Conservation (phyloP, 306 rosid species). For the Dryas octopetala region DNA sequence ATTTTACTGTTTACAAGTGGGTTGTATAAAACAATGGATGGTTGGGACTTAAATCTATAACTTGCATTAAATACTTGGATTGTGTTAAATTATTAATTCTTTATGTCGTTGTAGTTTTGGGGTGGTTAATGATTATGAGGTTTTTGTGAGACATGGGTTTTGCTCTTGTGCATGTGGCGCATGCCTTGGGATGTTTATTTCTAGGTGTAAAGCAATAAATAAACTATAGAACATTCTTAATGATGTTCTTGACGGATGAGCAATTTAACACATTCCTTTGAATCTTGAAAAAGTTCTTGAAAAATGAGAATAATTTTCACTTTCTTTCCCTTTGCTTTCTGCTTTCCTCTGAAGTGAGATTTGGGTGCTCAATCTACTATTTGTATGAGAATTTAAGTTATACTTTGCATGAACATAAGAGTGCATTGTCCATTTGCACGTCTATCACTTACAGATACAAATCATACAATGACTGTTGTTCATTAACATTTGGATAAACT, state of each 20-base stretch:
- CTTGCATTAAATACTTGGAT: no score
- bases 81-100: not conserved
- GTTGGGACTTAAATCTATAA: no score
- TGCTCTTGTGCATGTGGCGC: no score
- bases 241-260: no score
- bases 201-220: no score
- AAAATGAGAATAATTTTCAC: not conserved
- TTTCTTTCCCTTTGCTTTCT: not conserved
- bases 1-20: no score
- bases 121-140: not conserved
- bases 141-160: no score
- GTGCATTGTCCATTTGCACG: not conserved
- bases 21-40: no score
- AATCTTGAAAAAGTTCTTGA: not conserved
- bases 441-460: not conserved
- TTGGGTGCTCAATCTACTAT: not conserved
- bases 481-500: slow-evolving; percentile 14
- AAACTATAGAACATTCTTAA: no score
- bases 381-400: not conserved
- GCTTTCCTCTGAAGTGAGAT: not conserved
- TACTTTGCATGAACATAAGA: not conserved
- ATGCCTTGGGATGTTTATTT: no score
- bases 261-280: no score
- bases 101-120: not conserved
- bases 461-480: not conserved